Base-by-base conservation (phyloP, 805 yeast genomes). In the Candida sanyiensis region DNA sequence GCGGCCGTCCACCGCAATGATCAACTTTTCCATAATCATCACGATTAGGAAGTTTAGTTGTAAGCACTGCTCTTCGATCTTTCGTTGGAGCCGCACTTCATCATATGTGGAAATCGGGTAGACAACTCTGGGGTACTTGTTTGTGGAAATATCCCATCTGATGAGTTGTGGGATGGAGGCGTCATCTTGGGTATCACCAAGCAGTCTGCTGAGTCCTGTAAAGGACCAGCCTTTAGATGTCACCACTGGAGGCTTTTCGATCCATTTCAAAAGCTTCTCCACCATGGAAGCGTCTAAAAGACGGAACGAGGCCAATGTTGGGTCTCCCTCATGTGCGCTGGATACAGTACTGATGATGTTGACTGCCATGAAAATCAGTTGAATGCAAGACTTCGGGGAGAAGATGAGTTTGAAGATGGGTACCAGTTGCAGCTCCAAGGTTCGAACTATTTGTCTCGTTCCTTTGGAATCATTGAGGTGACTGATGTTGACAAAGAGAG, bases 101-200 rank as follows among this genome's bases (percentile, higher is more conserved):
- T 33, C 26, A 12, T 28, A 26, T 7, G 28, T 36, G 8, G 33
- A 34, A 8, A 44, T 11, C 15, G 49, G 42, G 32, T 48, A 33
- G 15, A 52, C 40, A 9, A 50, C 49, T 19, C 38, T 33, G 12
- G 54, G 39, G 34, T 23, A 33, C 20, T 33, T 36, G 33, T 46
- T 25, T 31, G 29, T 12, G 25, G 33, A 33, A 7, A 29, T 16
- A 9, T 35, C 37, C 21, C 61, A 54, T 16, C 69, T 69, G 24
- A 79, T 49, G 15, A 72, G 61, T 10, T 44, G 17, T 3, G 19
- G n/a, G n/a, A 39, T 35, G 11, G 35, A 28, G 6, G 6, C 45
- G 21, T 66, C 58, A 48, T 71, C 74, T 2, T 45, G 39, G 43
- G 73, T 75, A 46, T 73, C 72, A 1, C 85, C 85, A 22, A 75